Base-by-base conservation (phyloP, 257 asterid genomes). In the Ligustrum vulgare region DNA sequence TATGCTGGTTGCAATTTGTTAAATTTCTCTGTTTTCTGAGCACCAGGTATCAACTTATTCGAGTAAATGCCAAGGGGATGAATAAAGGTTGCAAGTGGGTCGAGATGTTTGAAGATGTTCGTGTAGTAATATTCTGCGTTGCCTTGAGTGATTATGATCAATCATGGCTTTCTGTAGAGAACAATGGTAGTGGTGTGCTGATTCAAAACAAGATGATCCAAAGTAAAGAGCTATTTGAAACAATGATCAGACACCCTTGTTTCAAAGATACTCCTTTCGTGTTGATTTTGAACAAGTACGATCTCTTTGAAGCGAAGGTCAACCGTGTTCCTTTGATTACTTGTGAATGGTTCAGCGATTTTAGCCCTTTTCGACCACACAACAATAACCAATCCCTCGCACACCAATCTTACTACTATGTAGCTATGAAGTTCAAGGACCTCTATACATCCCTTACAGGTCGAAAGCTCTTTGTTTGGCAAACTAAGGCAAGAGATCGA, bases 71-170 rank as follows among this genome's bases (percentile, higher is more conserved):
- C 56, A 92, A 88, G 81, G 97, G 98, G 35, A 87, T 94, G 92
- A 88, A 80, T 31, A 93, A 88, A 56, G 96, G 98, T 13, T 84
- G 98, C 87, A 94, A 92, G 83, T 94, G 98, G 98, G 92, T 92
- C 22, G 98, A 92, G 76, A 94, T 94, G 98, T 94, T 94, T 34
- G 98, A 92, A 85, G 98, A 92, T 49, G 98, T 94, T 5, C 93
- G 98, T 0, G 91, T 85, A 2, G 90, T 94, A 2, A 91, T 92
- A 20, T 91, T 92, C 82, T 89, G 95, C 47, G 85, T 89, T 9
- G 84, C 98, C 60, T 84, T 94, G 37, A 84, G 97, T 15, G 98
- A 94, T 49, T 94, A 94, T 4, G 97, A 94, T 78, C 98, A 94
- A 68, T 79, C 83, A 60, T 82, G 87, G 75, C 72, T 84, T 15